phyloP scores from a whole-genome alignment of 768 basidiomycete species.

The Mycena maculata region DNA sequence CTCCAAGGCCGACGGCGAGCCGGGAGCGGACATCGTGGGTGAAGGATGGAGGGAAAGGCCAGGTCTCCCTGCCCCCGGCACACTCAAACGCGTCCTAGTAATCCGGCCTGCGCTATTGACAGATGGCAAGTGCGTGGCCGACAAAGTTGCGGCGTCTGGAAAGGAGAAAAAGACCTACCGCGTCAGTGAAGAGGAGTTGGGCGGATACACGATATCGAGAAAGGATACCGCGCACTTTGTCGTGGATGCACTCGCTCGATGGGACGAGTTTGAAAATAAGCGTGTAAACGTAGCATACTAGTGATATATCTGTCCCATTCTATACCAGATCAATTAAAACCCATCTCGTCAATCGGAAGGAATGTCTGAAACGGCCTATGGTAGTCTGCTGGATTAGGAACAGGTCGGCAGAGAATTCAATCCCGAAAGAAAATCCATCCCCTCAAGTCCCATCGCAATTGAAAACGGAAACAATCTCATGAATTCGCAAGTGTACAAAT shows the following conservation, averaged over 20 bases:
- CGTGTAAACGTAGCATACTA: constrained; percentile 14
- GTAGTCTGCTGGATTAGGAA: too few species aligned
- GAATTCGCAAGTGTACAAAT: constrained; percentile 11
- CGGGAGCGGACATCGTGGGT: constrained; percentile 52
- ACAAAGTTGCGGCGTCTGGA: not conserved
- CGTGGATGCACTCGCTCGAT: constrained; percentile 50
- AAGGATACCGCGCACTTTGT: constrained; percentile 69
- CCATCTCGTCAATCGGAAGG: too few species aligned
- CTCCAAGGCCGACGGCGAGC: constrained; percentile 49
- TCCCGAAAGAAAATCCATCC: too few species aligned
- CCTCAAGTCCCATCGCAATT: too few species aligned
- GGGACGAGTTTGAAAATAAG: constrained; percentile 54
- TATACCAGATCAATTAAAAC: too few species aligned
- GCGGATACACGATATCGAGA: constrained; percentile 61
- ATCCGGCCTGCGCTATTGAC: constrained; percentile 69
- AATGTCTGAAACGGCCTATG: too few species aligned
- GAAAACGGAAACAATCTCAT: too few species aligned
- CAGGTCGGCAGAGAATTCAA: too few species aligned
- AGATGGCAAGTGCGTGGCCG: constrained; percentile 54
- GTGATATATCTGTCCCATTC: too few species aligned
- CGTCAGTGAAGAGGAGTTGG: constrained; percentile 45
- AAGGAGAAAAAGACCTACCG: constrained; percentile 52
- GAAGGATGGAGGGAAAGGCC: constrained; percentile 47
- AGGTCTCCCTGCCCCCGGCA: constrained; percentile 47
- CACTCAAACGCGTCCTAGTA: constrained; percentile 51